phyloP scores from a whole-genome alignment of 73 alveolate genomes.

The Uronychia binucleata region DNA sequence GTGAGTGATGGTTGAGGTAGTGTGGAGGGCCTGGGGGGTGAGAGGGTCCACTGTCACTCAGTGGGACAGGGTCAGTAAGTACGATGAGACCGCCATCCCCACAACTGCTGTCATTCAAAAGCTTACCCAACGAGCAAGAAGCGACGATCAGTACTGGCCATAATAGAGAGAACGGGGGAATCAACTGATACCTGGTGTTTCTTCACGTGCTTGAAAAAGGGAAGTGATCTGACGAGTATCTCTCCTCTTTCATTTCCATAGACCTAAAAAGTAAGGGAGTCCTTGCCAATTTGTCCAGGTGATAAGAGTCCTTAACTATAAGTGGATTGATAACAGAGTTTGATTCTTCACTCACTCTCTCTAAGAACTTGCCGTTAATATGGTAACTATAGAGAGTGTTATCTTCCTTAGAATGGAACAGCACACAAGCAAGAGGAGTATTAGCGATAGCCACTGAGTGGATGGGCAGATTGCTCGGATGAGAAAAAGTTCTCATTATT shows the following conservation, averaged over 20 bases:
- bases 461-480: slow-evolving; percentile 66
- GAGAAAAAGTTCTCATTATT: slow-evolving; percentile 63
- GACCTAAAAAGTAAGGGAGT: slow-evolving; percentile 13
- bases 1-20: no score
- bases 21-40: no score
- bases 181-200: slow-evolving; percentile 55
- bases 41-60: not conserved
- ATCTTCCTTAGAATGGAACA: slow-evolving; percentile 69
- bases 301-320: slow-evolving; percentile 57
- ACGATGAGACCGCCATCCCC: slow-evolving; percentile 76
- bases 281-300: slow-evolving; percentile 55
- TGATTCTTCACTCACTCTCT: slow-evolving; percentile 58
- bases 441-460: slow-evolving; percentile 60
- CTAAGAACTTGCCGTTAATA: slow-evolving; percentile 71
- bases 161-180: slow-evolving; percentile 68
- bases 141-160: slow-evolving; percentile 64
- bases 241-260: slow-evolving; percentile 92
- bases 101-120: not conserved
- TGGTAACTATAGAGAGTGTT: slow-evolving; percentile 60
- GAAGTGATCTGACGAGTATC: slow-evolving; percentile 73
- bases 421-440: slow-evolving; percentile 70
- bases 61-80: slow-evolving; percentile 72
- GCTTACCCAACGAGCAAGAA: slow-evolving; percentile 77
- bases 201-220: slow-evolving; percentile 54
- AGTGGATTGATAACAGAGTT: slow-evolving; percentile 57